Conservation (phyloP, 2,329 filamentous ascomycete species). For the Trichophyton benhamiae region DNA sequence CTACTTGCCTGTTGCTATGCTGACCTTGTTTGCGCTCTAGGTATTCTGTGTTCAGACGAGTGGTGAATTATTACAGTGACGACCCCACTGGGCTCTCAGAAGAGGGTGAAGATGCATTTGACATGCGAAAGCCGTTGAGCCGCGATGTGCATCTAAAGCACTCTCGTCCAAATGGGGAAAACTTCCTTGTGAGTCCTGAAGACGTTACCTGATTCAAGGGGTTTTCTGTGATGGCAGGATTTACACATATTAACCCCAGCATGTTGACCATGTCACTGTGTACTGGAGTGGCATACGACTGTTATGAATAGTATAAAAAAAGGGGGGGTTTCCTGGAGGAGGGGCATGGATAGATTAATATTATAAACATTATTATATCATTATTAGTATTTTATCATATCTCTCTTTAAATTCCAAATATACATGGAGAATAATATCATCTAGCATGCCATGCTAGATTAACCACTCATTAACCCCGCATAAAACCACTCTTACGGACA, state of each 20-base stretch:
- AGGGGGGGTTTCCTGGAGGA: no score
- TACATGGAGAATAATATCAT: no score
- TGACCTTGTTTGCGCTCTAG: constrained; percentile 19
- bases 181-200: constrained; percentile 62
- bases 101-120: constrained; percentile 71
- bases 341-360: no score
- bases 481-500: no score
- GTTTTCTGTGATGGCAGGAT: background rate
- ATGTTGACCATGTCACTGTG: background rate
- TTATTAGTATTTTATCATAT: no score
- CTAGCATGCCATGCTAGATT: no score
- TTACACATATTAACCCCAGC: background rate
- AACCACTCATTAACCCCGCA: no score
- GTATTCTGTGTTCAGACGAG: constrained; percentile 74
- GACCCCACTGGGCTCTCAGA: constrained; percentile 51
- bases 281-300: background rate
- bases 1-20: background rate
- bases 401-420: no score
- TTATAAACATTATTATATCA: no score
- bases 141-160: constrained; percentile 66
- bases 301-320: background rate
- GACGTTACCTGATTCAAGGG: constrained; percentile 52
- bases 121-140: constrained; percentile 88
- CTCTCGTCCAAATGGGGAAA: constrained; percentile 68
- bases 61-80: constrained; percentile 87